Evolutionary conservation across 495 filamentous ascomycete species (phyloP).

Genomic region (Evansstolkia leycettana): DNA sequence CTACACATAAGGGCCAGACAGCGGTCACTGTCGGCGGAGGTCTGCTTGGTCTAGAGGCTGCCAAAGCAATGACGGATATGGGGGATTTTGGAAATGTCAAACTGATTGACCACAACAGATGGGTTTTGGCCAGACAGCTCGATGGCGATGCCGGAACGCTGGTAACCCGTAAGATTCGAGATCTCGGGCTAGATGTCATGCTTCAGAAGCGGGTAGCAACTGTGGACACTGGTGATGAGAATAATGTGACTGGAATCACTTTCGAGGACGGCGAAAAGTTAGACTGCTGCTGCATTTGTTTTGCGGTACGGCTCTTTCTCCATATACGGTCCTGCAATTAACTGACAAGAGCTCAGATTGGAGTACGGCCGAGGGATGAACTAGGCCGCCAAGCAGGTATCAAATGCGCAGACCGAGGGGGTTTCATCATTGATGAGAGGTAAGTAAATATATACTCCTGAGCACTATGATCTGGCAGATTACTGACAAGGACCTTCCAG

Average conservation of each 20-base stretch:
- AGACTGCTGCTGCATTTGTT: slow-evolving; percentile 76
- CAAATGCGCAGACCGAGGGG: slow-evolving; percentile 60
- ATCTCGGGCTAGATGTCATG: slow-evolving; percentile 74
- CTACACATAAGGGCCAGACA: slow-evolving; percentile 49
- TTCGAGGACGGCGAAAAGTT: slow-evolving; percentile 82
- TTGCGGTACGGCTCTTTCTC: slow-evolving; percentile 45
- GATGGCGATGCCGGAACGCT: slow-evolving; percentile 74
- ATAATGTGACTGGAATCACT: slow-evolving; percentile 58
- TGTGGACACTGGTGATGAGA: slow-evolving; percentile 55
- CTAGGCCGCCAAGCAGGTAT: slow-evolving; percentile 62
- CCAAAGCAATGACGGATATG: slow-evolving; percentile 90
- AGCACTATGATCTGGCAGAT: no score
- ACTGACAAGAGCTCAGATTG: slow-evolving; percentile 40
- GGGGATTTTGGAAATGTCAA: slow-evolving; percentile 66
- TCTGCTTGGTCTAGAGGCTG: slow-evolving; percentile 80
- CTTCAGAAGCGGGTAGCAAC: slow-evolving; percentile 64
- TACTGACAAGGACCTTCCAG: slow-evolving; percentile 11
- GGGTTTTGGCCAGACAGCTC: slow-evolving; percentile 79
- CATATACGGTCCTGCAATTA: background rate
- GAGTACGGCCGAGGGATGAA: slow-evolving; percentile 75
- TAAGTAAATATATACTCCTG: no score
- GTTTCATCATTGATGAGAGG: slow-evolving; percentile 62
- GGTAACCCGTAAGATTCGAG: slow-evolving; percentile 72
- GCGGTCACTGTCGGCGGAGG: slow-evolving; percentile 88
- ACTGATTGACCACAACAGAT: slow-evolving; percentile 79